These are phyloP conservation scores for Tremella fuciformis DNA, from an alignment of 768 basidiomycete genomes.

Conservation along the genomic window DNA sequence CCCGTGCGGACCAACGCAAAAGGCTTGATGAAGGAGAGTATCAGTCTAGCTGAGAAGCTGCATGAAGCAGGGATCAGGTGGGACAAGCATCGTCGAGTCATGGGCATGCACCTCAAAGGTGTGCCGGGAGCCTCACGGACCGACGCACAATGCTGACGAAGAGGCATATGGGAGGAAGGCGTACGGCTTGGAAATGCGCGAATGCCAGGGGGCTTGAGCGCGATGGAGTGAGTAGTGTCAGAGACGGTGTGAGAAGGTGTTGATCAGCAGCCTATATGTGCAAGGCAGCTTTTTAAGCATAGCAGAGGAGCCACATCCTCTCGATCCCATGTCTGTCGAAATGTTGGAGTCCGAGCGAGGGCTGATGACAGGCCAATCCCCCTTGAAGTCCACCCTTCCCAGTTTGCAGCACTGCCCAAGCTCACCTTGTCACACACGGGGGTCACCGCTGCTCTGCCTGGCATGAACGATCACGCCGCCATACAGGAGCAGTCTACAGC, in stretches of 20 bases:
- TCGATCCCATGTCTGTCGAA: slow-evolving; percentile 33
- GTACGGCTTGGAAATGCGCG: slow-evolving; percentile 9
- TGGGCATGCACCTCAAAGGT: slow-evolving; percentile 35
- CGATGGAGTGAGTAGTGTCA: slow-evolving; percentile 27
- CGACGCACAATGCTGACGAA: not conserved
- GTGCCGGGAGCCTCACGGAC: too few species aligned
- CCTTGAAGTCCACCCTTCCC: slow-evolving; percentile 17
- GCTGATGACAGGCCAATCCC: slow-evolving; percentile 31
- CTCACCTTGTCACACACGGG: slow-evolving; percentile 28
- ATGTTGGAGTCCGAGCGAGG: not conserved
- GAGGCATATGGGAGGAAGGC: slow-evolving; percentile 40
- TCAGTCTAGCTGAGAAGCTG: slow-evolving; percentile 27
- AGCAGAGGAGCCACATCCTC: slow-evolving; percentile 35
- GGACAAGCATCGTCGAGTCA: slow-evolving; percentile 34
- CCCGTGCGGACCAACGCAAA: slow-evolving; percentile 19
- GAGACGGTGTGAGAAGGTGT: not conserved
- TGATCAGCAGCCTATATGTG: slow-evolving; percentile 27
- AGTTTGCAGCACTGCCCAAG: slow-evolving; percentile 24
- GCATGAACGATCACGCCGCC: not conserved
- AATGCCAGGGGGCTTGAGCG: slow-evolving; percentile 4
- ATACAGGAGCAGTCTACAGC: not conserved
- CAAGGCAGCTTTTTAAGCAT: slow-evolving; percentile 37
- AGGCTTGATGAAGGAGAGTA: slow-evolving; percentile 30
- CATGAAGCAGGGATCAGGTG: slow-evolving; percentile 35
- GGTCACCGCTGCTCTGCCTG: slow-evolving; percentile 16